These are phyloP conservation scores for Polygonum maritimum DNA, from an alignment of 148 eudicot genomes.

Conservation along the genomic window DNA sequence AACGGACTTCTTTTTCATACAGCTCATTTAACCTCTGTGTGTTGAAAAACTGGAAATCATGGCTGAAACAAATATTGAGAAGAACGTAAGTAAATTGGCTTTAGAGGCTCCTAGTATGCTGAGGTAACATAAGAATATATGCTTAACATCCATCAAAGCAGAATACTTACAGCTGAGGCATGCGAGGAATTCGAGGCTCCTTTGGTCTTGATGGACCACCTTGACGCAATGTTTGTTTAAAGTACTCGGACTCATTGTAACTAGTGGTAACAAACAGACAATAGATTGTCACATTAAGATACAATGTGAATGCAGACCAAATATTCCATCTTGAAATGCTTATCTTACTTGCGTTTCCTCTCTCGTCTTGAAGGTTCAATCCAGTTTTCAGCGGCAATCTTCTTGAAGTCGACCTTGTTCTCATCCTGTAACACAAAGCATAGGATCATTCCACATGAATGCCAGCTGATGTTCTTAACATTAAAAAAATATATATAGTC, in stretches of 20 bases:
- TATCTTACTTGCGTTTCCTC: slow-evolving; percentile 84
- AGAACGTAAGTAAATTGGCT: background rate
- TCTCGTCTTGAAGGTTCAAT: slow-evolving; percentile 93
- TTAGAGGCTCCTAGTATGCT: background rate
- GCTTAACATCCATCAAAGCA: background rate
- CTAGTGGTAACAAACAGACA: slow-evolving; percentile 26
- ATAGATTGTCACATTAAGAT: background rate
- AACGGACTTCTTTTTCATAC: slow-evolving; percentile 97
- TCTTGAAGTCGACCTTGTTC: slow-evolving; percentile 80
- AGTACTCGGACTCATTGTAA: slow-evolving; percentile 96
- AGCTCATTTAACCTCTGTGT: slow-evolving; percentile 87
- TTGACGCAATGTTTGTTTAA: slow-evolving; percentile 98
- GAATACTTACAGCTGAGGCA: slow-evolving; percentile 86
- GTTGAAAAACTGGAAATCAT: slow-evolving; percentile 96
- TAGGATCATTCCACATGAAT: background rate
- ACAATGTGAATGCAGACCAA: background rate
- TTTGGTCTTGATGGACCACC: slow-evolving; percentile 85
- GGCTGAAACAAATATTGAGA: slow-evolving; percentile 33
- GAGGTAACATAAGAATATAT: background rate
- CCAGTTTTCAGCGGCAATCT: slow-evolving; percentile 84
- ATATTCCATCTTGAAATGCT: background rate
- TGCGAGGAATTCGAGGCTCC: slow-evolving; percentile 98
- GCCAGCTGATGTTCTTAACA: background rate
- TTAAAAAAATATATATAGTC: no score
- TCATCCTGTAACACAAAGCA: slow-evolving; percentile 48